Base-by-base conservation (phyloP, 2,329 filamentous ascomycete genomes). In the Spiromastix sp. region DNA sequence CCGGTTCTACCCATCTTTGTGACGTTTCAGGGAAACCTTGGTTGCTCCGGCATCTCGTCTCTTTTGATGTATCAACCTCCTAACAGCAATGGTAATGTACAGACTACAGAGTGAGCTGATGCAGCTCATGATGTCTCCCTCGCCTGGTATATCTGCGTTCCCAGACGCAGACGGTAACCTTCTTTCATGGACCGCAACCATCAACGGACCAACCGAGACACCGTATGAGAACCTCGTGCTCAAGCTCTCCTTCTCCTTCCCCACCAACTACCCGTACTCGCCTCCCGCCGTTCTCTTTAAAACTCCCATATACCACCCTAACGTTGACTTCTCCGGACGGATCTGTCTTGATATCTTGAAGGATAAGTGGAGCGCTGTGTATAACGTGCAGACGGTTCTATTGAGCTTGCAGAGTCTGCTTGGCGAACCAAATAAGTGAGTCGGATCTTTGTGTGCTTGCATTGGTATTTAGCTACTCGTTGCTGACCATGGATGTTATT, bases 291-390 rank as follows among this genome's bases (percentile, higher is more conserved):
- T 98, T 12, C 73, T 94, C 40, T 98, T 95, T 77, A 93, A 87
- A 69, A 98, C 93, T 5, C 91, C 91, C 24, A 95, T 98, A 64
- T 98, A 96, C 70, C 91, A 98, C 62, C 91, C 91, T 36, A 98
- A 98, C 52, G 85, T 98, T 49, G 91, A 98, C 66, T 95, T 98
- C 67, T 87, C 83, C 3, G 91, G 91, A 26, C 77, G 91, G 38
- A 98, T 98, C 62, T 98, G 91, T 60, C 72, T 98, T 42, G 93
- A 98, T 55, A 98, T 98, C 48, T 71, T 98, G 46, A 96, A 95
- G 72, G 91, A 96, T 62, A 95, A 95, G 68, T 98, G 91, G 91
- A 94, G 86, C 40, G 86, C 91, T 12, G 87, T 93, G 28, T 93
- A 95, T 72, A 96, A 96, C 55, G 86, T 93, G 42, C 85, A 93